Evolutionary conservation across 2,329 filamentous ascomycete species (phyloP).

Genomic region (Diplodia intermedia): DNA sequence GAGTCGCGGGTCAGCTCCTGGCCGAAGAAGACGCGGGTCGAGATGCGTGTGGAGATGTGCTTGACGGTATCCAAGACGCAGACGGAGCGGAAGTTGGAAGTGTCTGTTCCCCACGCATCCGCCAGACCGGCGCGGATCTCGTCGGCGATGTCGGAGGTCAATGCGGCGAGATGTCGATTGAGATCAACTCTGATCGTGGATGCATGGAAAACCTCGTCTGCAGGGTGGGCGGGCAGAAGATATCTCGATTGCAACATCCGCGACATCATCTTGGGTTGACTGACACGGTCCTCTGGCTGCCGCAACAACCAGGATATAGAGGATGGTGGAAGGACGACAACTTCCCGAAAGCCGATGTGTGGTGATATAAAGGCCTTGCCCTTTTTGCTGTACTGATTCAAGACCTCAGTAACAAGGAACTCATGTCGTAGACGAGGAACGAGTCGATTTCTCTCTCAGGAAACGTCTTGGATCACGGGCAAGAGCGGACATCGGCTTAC

Average conservation of each 20-base stretch:
- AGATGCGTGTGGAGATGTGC: conserved; percentile 7
- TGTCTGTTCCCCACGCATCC: conserved; percentile 19
- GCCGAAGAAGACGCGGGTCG: conserved; percentile 23
- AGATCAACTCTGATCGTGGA: conserved; percentile 22
- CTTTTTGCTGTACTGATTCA: conserved; percentile 21
- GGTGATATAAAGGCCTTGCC: conserved; percentile 23
- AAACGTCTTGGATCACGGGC: no score
- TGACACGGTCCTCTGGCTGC: conserved; percentile 25
- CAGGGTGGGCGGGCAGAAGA: conserved; percentile 5
- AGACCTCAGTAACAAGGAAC: background rate
- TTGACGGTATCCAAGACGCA: conserved; percentile 13
- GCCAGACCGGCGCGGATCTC: conserved; percentile 14
- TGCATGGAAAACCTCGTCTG: conserved; percentile 18
- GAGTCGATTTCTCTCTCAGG: no score
- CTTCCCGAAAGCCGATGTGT: background rate
- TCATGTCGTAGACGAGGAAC: background rate
- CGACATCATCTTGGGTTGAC: conserved; percentile 21
- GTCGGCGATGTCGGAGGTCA: conserved; percentile 26
- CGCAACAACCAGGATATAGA: conserved; percentile 26
- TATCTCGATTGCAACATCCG: background rate
- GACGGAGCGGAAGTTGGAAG: conserved; percentile 5
- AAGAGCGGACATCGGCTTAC: background rate
- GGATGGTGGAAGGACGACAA: conserved; percentile 10
- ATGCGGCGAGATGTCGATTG: conserved; percentile 22
- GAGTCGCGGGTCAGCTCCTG: background rate